A percentile compares a stretch with the other conserved stretches of the same genome.
Conservation (phyloP, 2,329 filamentous ascomycete genomes). For the Diaporthe sp. region DNA sequence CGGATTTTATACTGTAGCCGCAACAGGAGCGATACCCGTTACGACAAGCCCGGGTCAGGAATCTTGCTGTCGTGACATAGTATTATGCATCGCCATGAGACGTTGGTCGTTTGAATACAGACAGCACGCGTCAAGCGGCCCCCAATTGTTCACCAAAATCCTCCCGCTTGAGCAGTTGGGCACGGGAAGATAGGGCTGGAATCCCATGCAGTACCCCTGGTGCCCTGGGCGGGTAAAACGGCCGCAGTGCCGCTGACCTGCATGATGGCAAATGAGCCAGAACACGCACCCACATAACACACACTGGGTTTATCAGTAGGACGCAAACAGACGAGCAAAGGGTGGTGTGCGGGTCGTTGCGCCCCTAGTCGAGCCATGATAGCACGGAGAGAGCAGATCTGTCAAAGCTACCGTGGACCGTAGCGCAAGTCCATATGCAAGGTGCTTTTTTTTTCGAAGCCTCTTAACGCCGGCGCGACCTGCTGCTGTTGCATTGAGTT, state of each 20-base stretch:
- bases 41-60: no score
- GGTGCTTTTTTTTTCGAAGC: constrained; percentile 15
- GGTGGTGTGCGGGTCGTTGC: neutral
- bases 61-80: neutral
- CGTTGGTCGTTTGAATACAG: neutral
- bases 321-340: neutral
- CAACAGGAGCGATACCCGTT: neutral
- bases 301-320: neutral
- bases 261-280: constrained; percentile 25
- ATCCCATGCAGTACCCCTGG: constrained; percentile 35
- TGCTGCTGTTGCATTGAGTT: neutral
- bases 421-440: constrained; percentile 5
- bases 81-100: neutral
- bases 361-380: constrained; percentile 1
- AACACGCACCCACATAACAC: neutral
- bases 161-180: constrained; percentile 20
- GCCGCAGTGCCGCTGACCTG: constrained; percentile 27
- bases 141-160: constrained; percentile 30
- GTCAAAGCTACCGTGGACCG: constrained; percentile 6
- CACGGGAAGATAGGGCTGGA: constrained; percentile 35
- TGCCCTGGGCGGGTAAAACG: constrained; percentile 35
- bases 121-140: neutral
- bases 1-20: neutral
- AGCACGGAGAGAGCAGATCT: constrained; percentile 1
- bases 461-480: neutral